Base-by-base conservation (phyloP, 2,329 filamentous ascomycete species). In the Ascochyta clinopodiicola region DNA sequence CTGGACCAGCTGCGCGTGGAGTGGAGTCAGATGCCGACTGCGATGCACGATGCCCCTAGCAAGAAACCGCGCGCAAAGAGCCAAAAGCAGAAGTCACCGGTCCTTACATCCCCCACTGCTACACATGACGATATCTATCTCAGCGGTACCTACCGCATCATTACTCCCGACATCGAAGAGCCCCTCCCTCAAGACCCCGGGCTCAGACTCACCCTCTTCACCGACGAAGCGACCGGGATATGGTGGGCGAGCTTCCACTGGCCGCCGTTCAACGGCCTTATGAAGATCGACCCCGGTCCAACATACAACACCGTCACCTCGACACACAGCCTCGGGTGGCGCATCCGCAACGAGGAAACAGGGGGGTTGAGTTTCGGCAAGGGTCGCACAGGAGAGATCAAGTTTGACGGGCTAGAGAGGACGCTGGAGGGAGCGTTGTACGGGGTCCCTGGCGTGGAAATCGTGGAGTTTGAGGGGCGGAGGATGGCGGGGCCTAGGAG, bases 191-290 rank as follows among this genome's bases (percentile, higher is more conserved):
- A 4, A 29, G 7, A 44, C 21, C 60, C 60, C 2, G 61, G 80
- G 9, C 68, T 77, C 36, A 66, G 80, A 15, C 78, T 77, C 2
- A 72, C 80, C 1, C 54, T 64, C 32, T 46, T 38, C 35, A 31
- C 12, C 2, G 56, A 66, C 27, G 3, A 40, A 29, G 6, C 38
- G 2, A 70, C 68, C 15, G 75, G 76, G 12, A 67, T 64, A 5
- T 74, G 83, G 7, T 84, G 82, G 81, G 80, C 78, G 0, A 65
- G 59, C 1, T 83, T 84, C 58, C 70, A 78, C 38, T 70, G 82
- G 4, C 78, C 77, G 0, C 50, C 77, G 7, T 70, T 80, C 34
- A 54, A 70, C 35, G 79, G 81, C 1, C 64, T 83, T 3, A 64
- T 83, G n/a, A 70, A 72, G 31, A 70, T 83, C 50, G 55, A 63